Evolutionary conservation across 2,329 filamentous ascomycete genomes (phyloP).

Genomic region (Xylogone sp.): DNA sequence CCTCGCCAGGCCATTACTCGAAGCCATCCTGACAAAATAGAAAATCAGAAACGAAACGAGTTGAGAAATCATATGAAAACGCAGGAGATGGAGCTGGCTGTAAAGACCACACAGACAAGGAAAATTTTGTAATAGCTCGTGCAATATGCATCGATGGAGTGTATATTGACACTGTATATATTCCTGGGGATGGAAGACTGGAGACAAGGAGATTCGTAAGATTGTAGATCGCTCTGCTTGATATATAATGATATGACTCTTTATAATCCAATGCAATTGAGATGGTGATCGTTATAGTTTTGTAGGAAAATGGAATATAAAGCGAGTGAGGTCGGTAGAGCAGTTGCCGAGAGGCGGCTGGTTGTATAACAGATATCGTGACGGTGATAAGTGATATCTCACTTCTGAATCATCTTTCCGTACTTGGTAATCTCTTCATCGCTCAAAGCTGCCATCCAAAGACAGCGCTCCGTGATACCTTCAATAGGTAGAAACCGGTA

Average conservation of each 20-base stretch:
- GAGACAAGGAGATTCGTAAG: neutral
- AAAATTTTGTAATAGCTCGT: too few species aligned
- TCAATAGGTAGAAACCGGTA: constrained; percentile 74
- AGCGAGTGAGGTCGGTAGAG: neutral
- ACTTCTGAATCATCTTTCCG: constrained; percentile 26
- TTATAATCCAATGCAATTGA: too few species aligned
- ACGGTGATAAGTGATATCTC: constrained; percentile 2
- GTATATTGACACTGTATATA: too few species aligned
- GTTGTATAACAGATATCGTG: neutral
- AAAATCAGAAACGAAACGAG: too few species aligned
- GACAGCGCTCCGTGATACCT: constrained; percentile 72
- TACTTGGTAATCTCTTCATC: constrained; percentile 67
- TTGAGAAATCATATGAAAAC: too few species aligned
- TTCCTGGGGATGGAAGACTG: too few species aligned
- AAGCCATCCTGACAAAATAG: too few species aligned
- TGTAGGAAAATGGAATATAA: neutral
- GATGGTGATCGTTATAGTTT: neutral
- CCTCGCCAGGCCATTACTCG: too few species aligned
- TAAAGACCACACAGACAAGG: too few species aligned
- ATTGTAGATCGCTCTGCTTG: neutral
- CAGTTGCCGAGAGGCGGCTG: too few species aligned
- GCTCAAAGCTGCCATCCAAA: constrained; percentile 77
- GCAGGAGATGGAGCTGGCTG: too few species aligned
- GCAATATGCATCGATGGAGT: too few species aligned
- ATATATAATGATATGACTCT: neutral